phyloP scores from a whole-genome alignment of 2,329 filamentous ascomycete genomes.

The Aspergillus luchuensis region DNA sequence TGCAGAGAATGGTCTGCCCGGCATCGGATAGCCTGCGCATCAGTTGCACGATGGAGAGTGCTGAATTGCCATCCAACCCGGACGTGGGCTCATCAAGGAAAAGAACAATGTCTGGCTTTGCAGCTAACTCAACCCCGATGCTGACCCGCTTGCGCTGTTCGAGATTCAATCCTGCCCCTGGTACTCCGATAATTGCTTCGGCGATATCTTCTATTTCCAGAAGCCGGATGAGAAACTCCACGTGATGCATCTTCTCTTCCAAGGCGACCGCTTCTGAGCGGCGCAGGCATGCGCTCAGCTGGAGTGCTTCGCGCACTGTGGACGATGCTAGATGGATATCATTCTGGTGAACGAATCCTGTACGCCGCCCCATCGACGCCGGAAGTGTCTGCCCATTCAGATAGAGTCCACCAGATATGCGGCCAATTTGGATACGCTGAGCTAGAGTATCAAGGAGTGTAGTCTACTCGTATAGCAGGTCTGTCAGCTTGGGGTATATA shows the following conservation, averaged over 20 bases:
- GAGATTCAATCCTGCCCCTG: slow-evolving; percentile 59
- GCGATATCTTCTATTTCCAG: slow-evolving; percentile 67
- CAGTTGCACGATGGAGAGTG: slow-evolving; percentile 59
- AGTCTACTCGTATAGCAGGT: slow-evolving; percentile 38
- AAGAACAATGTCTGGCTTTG: slow-evolving; percentile 50
- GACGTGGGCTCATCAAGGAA: slow-evolving; percentile 63
- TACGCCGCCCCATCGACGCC: slow-evolving; percentile 59
- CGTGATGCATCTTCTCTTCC: slow-evolving; percentile 63
- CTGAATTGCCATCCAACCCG: slow-evolving; percentile 57
- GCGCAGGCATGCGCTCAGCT: slow-evolving; percentile 62
- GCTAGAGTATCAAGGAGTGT: slow-evolving; percentile 14
- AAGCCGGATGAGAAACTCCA: slow-evolving; percentile 62
- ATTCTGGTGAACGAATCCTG: slow-evolving; percentile 55
- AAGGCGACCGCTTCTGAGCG: slow-evolving; percentile 58
- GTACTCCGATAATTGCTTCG: slow-evolving; percentile 62
- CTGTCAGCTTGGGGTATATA: too few species aligned
- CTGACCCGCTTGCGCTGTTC: slow-evolving; percentile 35
- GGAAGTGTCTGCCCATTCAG: slow-evolving; percentile 6
- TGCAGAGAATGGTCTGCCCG: slow-evolving; percentile 57
- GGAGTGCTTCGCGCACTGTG: slow-evolving; percentile 63
- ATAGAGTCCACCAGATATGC: background rate
- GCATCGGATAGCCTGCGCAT: slow-evolving; percentile 57
- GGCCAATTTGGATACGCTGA: slow-evolving; percentile 1
- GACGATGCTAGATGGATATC: slow-evolving; percentile 62
- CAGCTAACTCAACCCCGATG: slow-evolving; percentile 31